Evolutionary conservation across 306 rosid species (phyloP).

Genomic region (Boehmeria nivea): DNA sequence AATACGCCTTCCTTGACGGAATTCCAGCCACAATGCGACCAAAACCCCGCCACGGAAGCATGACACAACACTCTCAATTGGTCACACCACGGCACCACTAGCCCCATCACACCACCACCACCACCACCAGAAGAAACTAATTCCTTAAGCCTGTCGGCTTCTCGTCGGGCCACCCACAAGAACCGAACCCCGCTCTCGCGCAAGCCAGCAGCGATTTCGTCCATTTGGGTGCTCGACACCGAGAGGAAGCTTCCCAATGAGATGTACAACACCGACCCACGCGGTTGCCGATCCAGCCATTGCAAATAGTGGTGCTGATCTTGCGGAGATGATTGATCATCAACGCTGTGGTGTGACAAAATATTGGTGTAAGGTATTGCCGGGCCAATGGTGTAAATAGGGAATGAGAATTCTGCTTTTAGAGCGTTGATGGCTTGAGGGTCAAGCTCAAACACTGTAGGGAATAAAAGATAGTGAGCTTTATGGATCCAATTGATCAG

Average conservation of each 20-base stretch:
- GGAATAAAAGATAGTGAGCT: slow-evolving; percentile 35
- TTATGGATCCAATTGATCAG: slow-evolving; percentile 26
- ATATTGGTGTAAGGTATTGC: slow-evolving; percentile 27
- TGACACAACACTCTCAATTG: slow-evolving; percentile 41
- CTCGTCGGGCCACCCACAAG: slow-evolving; percentile 49
- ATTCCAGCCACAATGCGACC: slow-evolving; percentile 70
- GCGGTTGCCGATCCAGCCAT: slow-evolving; percentile 54
- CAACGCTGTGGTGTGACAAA: slow-evolving; percentile 15
- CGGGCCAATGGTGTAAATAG: slow-evolving; percentile 48
- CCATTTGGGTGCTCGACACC: slow-evolving; percentile 39
- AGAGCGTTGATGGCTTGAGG: slow-evolving; percentile 27
- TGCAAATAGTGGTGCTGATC: slow-evolving; percentile 34
- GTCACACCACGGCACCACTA: slow-evolving; percentile 26
- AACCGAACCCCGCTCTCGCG: slow-evolving; percentile 18
- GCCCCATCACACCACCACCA: slow-evolving; percentile 6
- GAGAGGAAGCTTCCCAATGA: slow-evolving; percentile 53
- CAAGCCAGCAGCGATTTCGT: slow-evolving; percentile 36
- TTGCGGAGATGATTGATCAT: not conserved
- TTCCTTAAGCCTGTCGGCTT: slow-evolving; percentile 12
- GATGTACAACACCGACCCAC: slow-evolving; percentile 46
- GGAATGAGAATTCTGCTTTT: slow-evolving; percentile 29
- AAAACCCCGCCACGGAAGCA: slow-evolving; percentile 42
- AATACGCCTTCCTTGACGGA: slow-evolving; percentile 43
- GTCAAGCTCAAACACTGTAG: slow-evolving; percentile 46
- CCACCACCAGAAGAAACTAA: slow-evolving; percentile 27